phyloP scores from a whole-genome alignment of 2,329 filamentous ascomycete genomes.

The Akanthomyces muscarius region DNA sequence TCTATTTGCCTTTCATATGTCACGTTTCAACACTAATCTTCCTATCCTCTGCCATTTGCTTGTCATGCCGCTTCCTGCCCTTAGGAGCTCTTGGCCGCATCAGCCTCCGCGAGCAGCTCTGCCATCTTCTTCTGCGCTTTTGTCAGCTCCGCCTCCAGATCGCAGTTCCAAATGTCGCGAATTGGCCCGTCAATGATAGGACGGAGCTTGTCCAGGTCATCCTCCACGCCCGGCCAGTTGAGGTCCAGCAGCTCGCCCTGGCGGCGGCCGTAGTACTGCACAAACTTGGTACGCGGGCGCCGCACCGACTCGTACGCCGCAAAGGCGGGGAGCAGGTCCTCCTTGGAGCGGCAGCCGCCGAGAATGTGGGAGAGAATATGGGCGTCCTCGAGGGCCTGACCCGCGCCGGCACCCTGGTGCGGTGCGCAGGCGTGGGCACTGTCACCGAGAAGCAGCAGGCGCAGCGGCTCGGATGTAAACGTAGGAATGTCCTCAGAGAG shows the following conservation, averaged over 20 bases:
- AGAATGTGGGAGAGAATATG: conserved; percentile 17
- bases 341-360: conserved; percentile 5
- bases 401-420: conserved; percentile 18
- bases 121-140: conserved; percentile 12
- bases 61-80: no score
- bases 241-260: conserved; percentile 18
- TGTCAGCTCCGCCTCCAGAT: conserved; percentile 15
- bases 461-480: conserved; percentile 10
- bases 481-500: conserved; percentile 15
- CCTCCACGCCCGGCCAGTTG: conserved; percentile 5
- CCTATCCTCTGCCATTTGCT: no score
- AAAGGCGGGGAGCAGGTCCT: conserved; percentile 9
- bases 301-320: conserved; percentile 14
- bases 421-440: conserved; percentile 20
- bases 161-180: conserved; percentile 15
- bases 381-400: conserved; percentile 18
- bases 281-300: conserved; percentile 13
- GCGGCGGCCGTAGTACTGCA: conserved; percentile 14
- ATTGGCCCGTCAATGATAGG: neutral
- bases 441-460: conserved; percentile 18
- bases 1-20: no score
- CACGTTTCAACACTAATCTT: no score
- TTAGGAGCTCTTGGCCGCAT: neutral
- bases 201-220: conserved; percentile 10
- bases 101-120: neutral